Conservation (phyloP, 306 rosid species). For the Cercis canadensis region DNA sequence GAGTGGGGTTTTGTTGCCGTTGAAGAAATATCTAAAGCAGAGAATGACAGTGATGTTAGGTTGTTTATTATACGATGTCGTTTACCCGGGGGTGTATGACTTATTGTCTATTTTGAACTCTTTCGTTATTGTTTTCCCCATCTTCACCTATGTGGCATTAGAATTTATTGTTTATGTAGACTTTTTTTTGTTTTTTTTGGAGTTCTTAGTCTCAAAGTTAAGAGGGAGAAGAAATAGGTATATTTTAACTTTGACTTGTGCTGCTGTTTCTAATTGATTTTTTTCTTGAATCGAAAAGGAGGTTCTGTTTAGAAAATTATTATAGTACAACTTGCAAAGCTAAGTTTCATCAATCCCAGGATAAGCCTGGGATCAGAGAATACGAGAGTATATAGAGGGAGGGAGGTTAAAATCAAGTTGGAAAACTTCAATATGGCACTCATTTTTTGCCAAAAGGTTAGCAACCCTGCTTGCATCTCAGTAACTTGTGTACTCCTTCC, state of each 20-base stretch:
- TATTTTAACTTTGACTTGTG: not conserved
- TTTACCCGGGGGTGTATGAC: not conserved
- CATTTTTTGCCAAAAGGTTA: too few species aligned
- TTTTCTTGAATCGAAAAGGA: not conserved
- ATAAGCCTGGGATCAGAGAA: too few species aligned
- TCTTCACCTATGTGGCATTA: not conserved
- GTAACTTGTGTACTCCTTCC: too few species aligned
- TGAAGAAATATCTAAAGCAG: too few species aligned
- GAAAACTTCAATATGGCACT: too few species aligned
- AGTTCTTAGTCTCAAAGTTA: too few species aligned
- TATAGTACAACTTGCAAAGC: not conserved
- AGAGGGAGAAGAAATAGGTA: too few species aligned
- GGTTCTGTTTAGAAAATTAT: not conserved
- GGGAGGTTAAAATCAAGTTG: too few species aligned
- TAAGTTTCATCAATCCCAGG: too few species aligned
- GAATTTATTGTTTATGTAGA: not conserved
- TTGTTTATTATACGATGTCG: conserved; percentile 1
- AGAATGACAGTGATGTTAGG: conserved; percentile 3
- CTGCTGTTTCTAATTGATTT: not conserved
- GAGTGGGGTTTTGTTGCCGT: not conserved
- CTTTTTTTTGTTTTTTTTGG: too few species aligned
- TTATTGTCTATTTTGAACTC: not conserved
- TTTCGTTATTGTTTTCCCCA: not conserved
- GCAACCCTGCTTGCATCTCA: too few species aligned
- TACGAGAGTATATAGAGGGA: too few species aligned